Base-by-base conservation (phyloP, 192 early-diverging fungal genomes). In the Coemansia erecta region DNA sequence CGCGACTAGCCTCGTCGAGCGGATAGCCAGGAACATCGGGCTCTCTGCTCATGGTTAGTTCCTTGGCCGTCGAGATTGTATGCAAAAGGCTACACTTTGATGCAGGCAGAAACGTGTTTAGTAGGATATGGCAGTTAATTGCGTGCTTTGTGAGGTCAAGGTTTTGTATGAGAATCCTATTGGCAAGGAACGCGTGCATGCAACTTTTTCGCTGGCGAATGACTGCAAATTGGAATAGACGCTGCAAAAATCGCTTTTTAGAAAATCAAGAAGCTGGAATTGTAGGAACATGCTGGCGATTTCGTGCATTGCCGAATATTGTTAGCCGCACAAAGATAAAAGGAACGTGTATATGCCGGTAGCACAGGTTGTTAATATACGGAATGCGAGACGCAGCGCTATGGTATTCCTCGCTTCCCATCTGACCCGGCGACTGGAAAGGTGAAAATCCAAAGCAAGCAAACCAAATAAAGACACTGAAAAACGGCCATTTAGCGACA, bases 1-100 rank as follows among this genome's bases (percentile, higher is more conserved):
- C 67, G 15, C 63, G 61, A 23, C 59, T 66, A 41, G 73, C 63
- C 51, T 76, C 73, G 33, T 76, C 73, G 6, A 76, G 66, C 46
- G 70, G 73, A 58, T 68, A 70, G 18, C 58, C 40, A 19, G 73
- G 61, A 17, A 56, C 51, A 14, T 58, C 52, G 43, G 68, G 63
- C 59, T 69, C 67, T n/a, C 56, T 67, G 43, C 67, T 63, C 73
- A 76, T 76, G 39, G 22, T 59, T 14, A 40, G 26, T 17, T 42
- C 37, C 37, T 52, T 53, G 55, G 56, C 45, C 43, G 55, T 47
- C 41, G 47, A 40, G 9, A 53, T 53, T 15, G 31, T 53, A 15
- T 53, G 55, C 24, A 70, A 37, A 39, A 55, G n/a, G 41, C 67
- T 70, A 70, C 52, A 59, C 2, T 71, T 18, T 33, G 18, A 26